Evolutionary conservation across 768 basidiomycete genomes (phyloP).

Genomic region (Inosperma sp.): DNA sequence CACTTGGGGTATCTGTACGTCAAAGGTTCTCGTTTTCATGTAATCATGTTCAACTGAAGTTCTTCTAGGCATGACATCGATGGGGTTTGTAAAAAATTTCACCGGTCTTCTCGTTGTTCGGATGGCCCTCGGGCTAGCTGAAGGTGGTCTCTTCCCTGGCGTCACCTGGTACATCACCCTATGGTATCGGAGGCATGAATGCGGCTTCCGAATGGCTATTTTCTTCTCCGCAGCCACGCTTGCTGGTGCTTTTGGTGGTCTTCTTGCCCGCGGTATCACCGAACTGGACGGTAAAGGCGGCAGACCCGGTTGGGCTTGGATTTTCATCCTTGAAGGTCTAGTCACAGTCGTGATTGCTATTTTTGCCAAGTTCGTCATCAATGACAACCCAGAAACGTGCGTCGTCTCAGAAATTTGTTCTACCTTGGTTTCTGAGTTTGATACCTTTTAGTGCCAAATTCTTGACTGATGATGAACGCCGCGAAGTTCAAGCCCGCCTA

Average conservation of each 20-base stretch:
- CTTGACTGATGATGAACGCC: conserved; percentile 55
- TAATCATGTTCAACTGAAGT: conserved; percentile 3
- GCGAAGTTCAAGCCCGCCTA: conserved; percentile 24
- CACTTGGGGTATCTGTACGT: conserved; percentile 64
- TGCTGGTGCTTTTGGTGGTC: conserved; percentile 59
- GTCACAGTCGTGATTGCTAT: conserved; percentile 54
- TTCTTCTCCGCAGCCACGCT: conserved; percentile 65
- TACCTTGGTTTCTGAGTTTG: conserved; percentile 50
- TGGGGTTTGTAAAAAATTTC: conserved; percentile 66
- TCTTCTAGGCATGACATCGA: conserved; percentile 43
- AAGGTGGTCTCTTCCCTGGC: conserved; percentile 70
- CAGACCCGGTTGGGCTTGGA: conserved; percentile 61
- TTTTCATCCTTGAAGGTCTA: conserved; percentile 66
- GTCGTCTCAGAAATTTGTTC: background rate
- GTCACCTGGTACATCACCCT: conserved; percentile 67
- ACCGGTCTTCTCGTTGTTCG: conserved; percentile 48
- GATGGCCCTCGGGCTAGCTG: conserved; percentile 57
- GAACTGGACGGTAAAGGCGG: conserved; percentile 46
- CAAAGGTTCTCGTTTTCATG: too few species aligned
- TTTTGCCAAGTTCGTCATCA: conserved; percentile 39
- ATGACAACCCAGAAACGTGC: background rate
- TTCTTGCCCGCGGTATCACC: conserved; percentile 52
- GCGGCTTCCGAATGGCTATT: conserved; percentile 55
- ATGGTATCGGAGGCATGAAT: conserved; percentile 63
- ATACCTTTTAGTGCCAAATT: conserved; percentile 56